These are phyloP conservation scores for Eremochloa ophiuroides DNA, from an alignment of 176 grass and related monocot species.

Conservation along the genomic window DNA sequence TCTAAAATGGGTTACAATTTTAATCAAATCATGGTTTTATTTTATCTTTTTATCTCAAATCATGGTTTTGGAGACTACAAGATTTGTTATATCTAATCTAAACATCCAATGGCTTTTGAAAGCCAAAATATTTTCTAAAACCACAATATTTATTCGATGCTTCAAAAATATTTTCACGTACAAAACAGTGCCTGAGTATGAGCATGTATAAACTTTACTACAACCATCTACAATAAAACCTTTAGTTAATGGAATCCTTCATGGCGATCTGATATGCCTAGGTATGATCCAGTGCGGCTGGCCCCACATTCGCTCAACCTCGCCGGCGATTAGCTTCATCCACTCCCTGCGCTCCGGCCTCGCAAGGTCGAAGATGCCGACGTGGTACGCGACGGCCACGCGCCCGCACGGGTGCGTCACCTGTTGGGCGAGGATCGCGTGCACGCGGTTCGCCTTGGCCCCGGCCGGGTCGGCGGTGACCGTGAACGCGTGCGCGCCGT, in stretches of 20 bases:
- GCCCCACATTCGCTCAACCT: constrained; percentile 13
- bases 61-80: no score
- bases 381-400: background rate
- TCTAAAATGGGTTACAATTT: no score
- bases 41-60: no score
- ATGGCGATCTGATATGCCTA: background rate
- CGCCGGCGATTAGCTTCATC: background rate
- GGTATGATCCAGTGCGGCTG: constrained; percentile 7
- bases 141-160: no score
- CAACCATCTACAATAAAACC: background rate
- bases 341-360: background rate
- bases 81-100: no score
- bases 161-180: no score
- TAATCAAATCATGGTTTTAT: no score
- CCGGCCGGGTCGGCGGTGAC: background rate
- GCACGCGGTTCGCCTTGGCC: background rate
- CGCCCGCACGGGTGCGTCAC: no score
- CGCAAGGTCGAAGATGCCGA: background rate
- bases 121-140: no score
- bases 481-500: constrained; percentile 27
- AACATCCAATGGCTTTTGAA: no score
- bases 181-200: no score
- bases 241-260: background rate
- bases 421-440: background rate
- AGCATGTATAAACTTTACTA: no score